Conservation (phyloP, 2,329 filamentous ascomycete genomes). For the Cercospora sp. region DNA sequence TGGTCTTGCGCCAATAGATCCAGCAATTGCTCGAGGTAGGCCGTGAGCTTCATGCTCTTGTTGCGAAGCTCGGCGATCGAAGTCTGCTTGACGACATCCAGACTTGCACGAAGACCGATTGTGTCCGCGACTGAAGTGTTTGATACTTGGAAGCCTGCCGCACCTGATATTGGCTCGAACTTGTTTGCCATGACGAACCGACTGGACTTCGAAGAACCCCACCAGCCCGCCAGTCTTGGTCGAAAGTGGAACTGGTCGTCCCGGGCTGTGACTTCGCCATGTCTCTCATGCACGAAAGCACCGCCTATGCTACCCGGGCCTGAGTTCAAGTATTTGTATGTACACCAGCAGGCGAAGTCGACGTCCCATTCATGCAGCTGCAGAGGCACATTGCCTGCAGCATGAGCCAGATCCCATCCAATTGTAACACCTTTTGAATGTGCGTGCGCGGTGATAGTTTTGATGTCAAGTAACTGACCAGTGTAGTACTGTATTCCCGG, state of each 20-base stretch:
- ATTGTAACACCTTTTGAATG: constrained; percentile 69
- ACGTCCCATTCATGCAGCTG: constrained; percentile 84
- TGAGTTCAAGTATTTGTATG: constrained; percentile 90
- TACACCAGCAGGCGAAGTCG: constrained; percentile 91
- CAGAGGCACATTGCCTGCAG: constrained; percentile 79
- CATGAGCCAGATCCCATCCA: constrained; percentile 88
- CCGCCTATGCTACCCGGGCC: constrained; percentile 81
- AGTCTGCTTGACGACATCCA: constrained; percentile 73
- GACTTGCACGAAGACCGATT: constrained; percentile 69
- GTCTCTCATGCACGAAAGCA: constrained; percentile 75
- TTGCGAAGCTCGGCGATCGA: constrained; percentile 67
- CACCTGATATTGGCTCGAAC: constrained; percentile 76
- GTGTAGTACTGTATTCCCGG: constrained; percentile 92
- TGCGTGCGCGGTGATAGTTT: constrained; percentile 74
- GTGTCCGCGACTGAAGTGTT: constrained; percentile 81
- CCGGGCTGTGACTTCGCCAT: constrained; percentile 57
- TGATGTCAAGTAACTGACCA: constrained; percentile 83
- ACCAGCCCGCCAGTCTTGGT: constrained; percentile 78
- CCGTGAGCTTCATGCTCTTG: constrained; percentile 72
- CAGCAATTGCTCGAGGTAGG: constrained; percentile 72
- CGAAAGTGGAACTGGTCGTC: constrained; percentile 52
- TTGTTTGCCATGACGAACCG: constrained; percentile 82
- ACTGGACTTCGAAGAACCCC: constrained; percentile 74
- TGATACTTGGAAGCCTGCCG: constrained; percentile 78
- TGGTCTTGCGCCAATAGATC: constrained; percentile 26